phyloP scores from a whole-genome alignment of 129 eudicot species.

The Saussurea involucrata region DNA sequence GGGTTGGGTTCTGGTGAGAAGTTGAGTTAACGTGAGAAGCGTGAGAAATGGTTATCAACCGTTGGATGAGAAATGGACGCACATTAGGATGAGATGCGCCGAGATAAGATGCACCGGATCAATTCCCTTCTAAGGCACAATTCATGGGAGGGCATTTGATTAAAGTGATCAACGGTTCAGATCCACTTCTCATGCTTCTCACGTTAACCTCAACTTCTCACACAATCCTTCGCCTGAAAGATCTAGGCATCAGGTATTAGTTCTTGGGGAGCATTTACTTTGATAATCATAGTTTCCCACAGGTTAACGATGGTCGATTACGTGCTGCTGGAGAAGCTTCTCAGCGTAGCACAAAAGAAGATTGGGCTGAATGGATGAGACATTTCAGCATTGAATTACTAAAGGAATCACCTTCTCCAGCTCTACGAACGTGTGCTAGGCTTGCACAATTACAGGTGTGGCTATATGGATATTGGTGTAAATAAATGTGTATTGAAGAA shows the following conservation, averaged over 20 bases:
- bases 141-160: no score
- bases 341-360: constrained; percentile 97
- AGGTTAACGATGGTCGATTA: constrained; percentile 84
- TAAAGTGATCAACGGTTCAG: no score
- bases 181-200: no score
- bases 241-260: not conserved
- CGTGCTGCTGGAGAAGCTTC: constrained; percentile 98
- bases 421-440: constrained; percentile 91
- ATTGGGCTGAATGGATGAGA: constrained; percentile 99
- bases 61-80: no score
- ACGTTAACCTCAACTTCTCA: no score
- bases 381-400: constrained; percentile 95
- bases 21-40: no score
- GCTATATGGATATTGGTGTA: not conserved
- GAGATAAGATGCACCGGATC: no score
- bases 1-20: no score
- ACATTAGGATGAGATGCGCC: no score
- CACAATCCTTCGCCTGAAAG: no score
- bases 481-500: not conserved
- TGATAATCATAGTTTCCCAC: constrained; percentile 14
- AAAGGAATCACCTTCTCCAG: constrained; percentile 96
- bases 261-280: not conserved
- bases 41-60: no score
- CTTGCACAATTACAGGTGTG: constrained; percentile 94
- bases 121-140: no score